These are phyloP conservation scores for Triticum urartu DNA, from an alignment of 176 grass and related monocot genomes.

Conservation along the genomic window DNA sequence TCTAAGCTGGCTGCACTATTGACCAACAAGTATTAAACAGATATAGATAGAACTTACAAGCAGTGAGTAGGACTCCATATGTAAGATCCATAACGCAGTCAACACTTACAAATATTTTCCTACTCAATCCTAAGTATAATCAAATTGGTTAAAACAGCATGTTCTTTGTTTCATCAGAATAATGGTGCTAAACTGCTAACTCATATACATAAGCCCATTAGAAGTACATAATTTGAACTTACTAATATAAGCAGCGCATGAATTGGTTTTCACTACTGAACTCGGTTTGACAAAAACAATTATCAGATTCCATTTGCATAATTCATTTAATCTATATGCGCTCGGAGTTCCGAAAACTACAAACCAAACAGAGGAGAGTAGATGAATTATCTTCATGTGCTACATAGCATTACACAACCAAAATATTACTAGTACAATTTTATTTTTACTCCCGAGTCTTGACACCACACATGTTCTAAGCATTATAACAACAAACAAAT, in stretches of 20 bases:
- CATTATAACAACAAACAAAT: not conserved
- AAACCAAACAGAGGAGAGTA: not conserved
- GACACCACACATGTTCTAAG: not conserved
- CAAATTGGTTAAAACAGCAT: not conserved
- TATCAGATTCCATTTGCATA: not conserved
- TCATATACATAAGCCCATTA: not conserved
- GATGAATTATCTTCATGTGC: not conserved
- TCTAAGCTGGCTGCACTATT: not conserved
- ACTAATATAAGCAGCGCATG: not conserved
- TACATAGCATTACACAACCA: not conserved
- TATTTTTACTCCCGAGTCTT: not conserved
- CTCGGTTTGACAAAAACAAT: not conserved
- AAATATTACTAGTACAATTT: not conserved
- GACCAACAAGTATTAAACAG: not conserved
- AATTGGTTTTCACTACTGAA: not conserved
- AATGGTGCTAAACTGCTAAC: not conserved
- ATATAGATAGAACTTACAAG: not conserved
- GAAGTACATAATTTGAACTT: not conserved
- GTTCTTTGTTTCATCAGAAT: not conserved
- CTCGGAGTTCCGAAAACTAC: not conserved
- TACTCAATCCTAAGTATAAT: not conserved
- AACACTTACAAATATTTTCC: not conserved
- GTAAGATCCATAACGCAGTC: not conserved
- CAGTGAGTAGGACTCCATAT: not conserved
- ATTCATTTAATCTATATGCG: not conserved